Conservation (phyloP, 1,284 basidiomycete species). For the Tylopilus sp. region DNA sequence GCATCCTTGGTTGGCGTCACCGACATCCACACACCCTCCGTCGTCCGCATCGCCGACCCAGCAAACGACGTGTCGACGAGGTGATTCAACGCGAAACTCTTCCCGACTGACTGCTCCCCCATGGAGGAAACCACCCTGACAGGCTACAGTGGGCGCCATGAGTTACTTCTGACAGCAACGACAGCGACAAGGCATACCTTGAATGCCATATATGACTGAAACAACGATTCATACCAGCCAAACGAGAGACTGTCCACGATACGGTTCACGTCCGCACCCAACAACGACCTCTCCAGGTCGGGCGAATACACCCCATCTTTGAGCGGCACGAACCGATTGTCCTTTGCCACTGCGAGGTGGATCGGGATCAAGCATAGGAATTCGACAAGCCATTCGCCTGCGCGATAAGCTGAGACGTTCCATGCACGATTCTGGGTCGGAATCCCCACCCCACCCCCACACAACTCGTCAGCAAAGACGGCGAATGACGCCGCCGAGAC, state of each 20-base stretch:
- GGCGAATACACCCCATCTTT: constrained; percentile 52
- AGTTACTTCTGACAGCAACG: not conserved
- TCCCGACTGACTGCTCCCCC: constrained; percentile 66
- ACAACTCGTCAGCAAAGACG: constrained; percentile 21
- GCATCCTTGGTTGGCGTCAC: constrained; percentile 54
- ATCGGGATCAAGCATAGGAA: constrained; percentile 60
- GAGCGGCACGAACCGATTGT: constrained; percentile 55
- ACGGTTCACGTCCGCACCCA: constrained; percentile 53
- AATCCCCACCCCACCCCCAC: not conserved
- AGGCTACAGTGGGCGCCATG: constrained; percentile 35
- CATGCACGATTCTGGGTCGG: constrained; percentile 8
- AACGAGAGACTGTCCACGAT: constrained; percentile 52
- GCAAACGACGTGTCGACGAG: constrained; percentile 61
- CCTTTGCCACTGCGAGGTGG: constrained; percentile 52
- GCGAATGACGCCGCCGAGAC: constrained; percentile 24
- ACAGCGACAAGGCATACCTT: constrained; percentile 36
- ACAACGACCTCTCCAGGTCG: constrained; percentile 46
- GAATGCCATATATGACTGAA: constrained; percentile 55
- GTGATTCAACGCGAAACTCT: constrained; percentile 59
- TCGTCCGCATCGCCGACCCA: constrained; percentile 63
- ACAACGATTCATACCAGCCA: constrained; percentile 63
- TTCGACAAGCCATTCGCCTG: constrained; percentile 61
- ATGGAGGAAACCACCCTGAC: constrained; percentile 63
- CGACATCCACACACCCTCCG: constrained; percentile 65
- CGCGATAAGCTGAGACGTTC: constrained; percentile 38